Evolutionary conservation across 169 alveolate species (phyloP).

Genomic region (Plasmodium coatneyi): DNA sequence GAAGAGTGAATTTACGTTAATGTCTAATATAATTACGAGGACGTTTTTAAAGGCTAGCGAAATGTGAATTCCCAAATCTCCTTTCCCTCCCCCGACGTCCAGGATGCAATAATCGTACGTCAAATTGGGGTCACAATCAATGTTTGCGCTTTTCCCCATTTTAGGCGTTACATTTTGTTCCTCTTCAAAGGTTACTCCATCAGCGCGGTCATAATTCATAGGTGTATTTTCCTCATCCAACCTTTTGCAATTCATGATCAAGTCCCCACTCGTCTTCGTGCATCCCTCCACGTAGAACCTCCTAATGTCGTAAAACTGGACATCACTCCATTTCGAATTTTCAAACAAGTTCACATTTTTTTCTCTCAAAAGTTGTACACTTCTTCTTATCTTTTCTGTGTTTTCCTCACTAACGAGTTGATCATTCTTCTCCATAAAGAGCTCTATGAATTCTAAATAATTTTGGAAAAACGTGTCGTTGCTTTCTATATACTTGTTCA

Average conservation of each 20-base stretch:
- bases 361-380: constrained; percentile 14
- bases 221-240: neutral
- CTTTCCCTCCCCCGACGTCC: constrained; percentile 75
- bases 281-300: neutral
- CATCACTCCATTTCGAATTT: constrained; percentile 40
- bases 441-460: constrained; percentile 43
- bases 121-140: neutral
- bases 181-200: neutral
- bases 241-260: neutral
- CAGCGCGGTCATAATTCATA: neutral
- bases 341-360: constrained; percentile 39
- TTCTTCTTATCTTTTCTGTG: constrained; percentile 18
- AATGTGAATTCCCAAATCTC: constrained; percentile 71
- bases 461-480: constrained; percentile 47
- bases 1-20: constrained; percentile 59
- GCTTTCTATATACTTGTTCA: constrained; percentile 63
- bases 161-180: neutral
- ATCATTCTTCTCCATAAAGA: constrained; percentile 55
- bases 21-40: constrained; percentile 67
- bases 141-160: neutral
- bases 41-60: constrained; percentile 60
- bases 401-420: constrained; percentile 13
- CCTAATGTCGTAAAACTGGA: constrained; percentile 36
- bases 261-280: neutral
- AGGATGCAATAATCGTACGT: constrained; percentile 58